Conservation (phyloP, 2,329 filamentous ascomycete species). For the Dactylellina drechsleri region DNA sequence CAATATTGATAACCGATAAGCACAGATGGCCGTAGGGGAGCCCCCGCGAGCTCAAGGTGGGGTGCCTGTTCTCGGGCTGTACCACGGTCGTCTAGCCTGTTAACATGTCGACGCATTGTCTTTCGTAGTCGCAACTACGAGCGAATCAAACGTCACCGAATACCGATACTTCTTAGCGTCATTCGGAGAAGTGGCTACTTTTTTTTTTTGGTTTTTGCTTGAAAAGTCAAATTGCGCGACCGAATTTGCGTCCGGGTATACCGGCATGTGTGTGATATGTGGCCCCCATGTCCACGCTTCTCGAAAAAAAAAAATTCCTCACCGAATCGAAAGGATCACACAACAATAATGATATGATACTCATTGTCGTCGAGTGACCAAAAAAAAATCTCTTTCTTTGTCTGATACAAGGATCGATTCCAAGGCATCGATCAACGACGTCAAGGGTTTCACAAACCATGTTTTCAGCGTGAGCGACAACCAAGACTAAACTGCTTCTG, state of each 20-base stretch:
- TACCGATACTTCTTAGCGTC: not conserved
- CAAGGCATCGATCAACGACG: not conserved
- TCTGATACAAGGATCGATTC: not conserved
- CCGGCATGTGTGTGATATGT: not conserved
- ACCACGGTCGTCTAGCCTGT: constrained; percentile 1
- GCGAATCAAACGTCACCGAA: constrained; percentile 6
- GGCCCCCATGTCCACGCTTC: not conserved
- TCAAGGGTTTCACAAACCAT: not conserved
- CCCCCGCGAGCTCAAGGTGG: constrained; percentile 1
- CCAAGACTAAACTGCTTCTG: not conserved
- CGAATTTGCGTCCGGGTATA: constrained; percentile 7
- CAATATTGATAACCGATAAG: constrained; percentile 10
- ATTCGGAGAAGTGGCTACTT: not conserved
- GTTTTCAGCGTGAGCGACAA: not conserved
- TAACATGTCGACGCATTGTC: not conserved
- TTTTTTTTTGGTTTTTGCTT: not conserved
- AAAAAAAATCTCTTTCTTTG: not conserved
- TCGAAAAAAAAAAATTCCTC: not conserved
- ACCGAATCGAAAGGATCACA: not conserved
- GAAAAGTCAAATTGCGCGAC: not conserved
- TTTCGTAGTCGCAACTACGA: not conserved
- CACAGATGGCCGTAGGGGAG: constrained; percentile 1
- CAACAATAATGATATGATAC: not conserved
- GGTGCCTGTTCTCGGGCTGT: constrained; percentile 10
- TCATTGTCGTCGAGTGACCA: too few species aligned